Conservation (phyloP, 768 basidiomycete genomes). For the Tricholoma terreum region DNA sequence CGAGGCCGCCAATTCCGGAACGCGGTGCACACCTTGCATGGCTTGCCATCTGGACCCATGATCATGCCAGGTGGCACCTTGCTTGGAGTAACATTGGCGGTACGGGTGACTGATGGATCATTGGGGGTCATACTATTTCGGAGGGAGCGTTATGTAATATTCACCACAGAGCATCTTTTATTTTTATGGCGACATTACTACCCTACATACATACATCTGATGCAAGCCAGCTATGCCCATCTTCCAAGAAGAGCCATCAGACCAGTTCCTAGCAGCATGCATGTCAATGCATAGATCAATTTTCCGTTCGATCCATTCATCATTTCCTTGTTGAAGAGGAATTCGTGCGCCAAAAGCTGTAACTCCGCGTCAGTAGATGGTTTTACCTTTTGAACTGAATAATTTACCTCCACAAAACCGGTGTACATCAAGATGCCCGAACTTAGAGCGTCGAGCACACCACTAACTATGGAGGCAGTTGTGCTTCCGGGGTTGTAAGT, state of each 20-base stretch:
- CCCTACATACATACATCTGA: neutral
- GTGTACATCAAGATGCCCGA: slow-evolving; percentile 89
- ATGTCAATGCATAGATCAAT: slow-evolving; percentile 69
- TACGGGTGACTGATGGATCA: neutral
- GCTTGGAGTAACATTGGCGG: neutral
- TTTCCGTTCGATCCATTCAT: slow-evolving; percentile 61
- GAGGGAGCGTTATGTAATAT: no score
- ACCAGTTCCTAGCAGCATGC: slow-evolving; percentile 78
- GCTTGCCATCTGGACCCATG: slow-evolving; percentile 90
- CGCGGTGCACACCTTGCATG: slow-evolving; percentile 88
- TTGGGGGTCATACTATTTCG: neutral
- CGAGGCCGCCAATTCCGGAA: slow-evolving; percentile 68
- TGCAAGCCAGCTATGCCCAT: slow-evolving; percentile 63
- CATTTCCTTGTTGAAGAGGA: slow-evolving; percentile 88
- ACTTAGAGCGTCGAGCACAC: slow-evolving; percentile 80
- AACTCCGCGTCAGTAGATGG: slow-evolving; percentile 12
- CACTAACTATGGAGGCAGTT: slow-evolving; percentile 78
- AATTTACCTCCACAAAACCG: slow-evolving; percentile 33
- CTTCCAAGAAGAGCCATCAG: slow-evolving; percentile 89
- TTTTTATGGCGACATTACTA: no score
- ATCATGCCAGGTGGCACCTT: slow-evolving; percentile 76
- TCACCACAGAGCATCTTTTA: no score
- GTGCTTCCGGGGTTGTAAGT: slow-evolving; percentile 81
- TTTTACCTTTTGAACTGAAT: neutral
- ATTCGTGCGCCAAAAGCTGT: slow-evolving; percentile 89